Evolutionary conservation across 116 monocot genomes (phyloP), one percentile per base, ranked within the genome.

Genomic region (Posidonia oceanica): DNA sequence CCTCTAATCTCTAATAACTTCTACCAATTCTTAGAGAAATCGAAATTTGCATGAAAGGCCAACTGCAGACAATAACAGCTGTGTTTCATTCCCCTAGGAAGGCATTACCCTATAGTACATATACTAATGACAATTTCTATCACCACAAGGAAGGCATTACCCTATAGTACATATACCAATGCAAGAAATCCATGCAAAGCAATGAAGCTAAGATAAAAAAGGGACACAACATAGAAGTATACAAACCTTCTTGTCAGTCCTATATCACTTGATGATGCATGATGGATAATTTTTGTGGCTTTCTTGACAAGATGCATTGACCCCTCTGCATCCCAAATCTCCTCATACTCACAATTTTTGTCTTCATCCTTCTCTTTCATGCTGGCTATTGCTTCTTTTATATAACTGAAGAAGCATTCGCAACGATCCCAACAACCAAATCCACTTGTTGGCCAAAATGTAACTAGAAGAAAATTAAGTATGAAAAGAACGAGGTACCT

Each of bases 241-340:
- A 39, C 52, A 23, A 42, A 97, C 91, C 96, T 88, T 83, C 80
- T 80, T 44, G 72, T 59, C 67, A 67, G 42, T 69, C 76, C 81
- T 11, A 53, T 37, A 75, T 91, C 86, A 52, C 13, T 63, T 6
- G 80, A 75, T 15, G 74, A 74, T 65, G 72, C 16, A 22, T 0
- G 22, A 39, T 74, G 63, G 10, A 18, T 66, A 42, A 39, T 68
- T 5, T 66, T 14, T 54, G 60, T 62, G 12, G 80, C 71, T 72
- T 83, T 96, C 80, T 83, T 91, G 13, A 97, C 77, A 52, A 97
- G 83, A 83, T 97, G 96, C 92, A 91, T 89, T 12, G 89, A 81
- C 16, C 96, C 96, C 67, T 97, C 92, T 29, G 96, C 91, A 83
- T 97, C 96, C 91, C 91, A 97, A 7, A 97, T 58, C 96, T 87